Conservation (phyloP, 2,329 filamentous ascomycete genomes). For the Penicillium palitans region DNA sequence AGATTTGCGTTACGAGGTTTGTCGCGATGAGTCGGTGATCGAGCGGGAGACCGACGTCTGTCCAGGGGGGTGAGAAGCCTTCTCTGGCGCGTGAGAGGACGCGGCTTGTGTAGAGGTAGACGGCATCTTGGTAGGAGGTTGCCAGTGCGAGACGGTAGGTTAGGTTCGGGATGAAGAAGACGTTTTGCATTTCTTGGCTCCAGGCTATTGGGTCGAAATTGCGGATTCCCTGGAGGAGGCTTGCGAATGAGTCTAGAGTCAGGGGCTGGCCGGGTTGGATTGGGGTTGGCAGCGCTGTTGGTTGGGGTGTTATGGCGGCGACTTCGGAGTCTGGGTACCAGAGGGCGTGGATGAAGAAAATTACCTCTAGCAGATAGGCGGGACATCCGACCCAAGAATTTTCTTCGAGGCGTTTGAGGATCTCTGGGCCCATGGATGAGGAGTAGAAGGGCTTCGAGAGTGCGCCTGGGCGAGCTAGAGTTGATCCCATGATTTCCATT, state of each 20-base stretch:
- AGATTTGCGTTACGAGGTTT: slow-evolving; percentile 39
- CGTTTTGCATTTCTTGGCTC: slow-evolving; percentile 42
- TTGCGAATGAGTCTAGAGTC: slow-evolving; percentile 33
- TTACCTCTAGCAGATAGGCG: slow-evolving; percentile 43
- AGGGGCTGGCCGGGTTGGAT: slow-evolving; percentile 30
- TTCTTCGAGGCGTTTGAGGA: slow-evolving; percentile 42
- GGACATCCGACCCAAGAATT: slow-evolving; percentile 45
- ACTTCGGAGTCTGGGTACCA: slow-evolving; percentile 35
- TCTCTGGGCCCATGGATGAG: slow-evolving; percentile 36
- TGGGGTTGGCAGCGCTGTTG: slow-evolving; percentile 30
- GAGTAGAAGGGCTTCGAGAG: slow-evolving; percentile 43
- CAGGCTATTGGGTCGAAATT: slow-evolving; percentile 41
- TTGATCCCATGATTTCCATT: slow-evolving; percentile 46
- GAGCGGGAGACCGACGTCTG: slow-evolving; percentile 28
- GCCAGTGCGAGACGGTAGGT: slow-evolving; percentile 52
- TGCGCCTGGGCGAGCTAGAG: slow-evolving; percentile 41
- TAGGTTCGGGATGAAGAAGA: slow-evolving; percentile 49
- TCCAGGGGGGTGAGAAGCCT: slow-evolving; percentile 26
- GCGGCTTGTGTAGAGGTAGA: slow-evolving; percentile 44
- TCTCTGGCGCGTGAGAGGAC: slow-evolving; percentile 37
- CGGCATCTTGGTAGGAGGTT: slow-evolving; percentile 40
- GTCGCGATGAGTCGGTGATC: slow-evolving; percentile 34
- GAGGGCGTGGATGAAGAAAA: slow-evolving; percentile 43
- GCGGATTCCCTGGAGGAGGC: slow-evolving; percentile 40
- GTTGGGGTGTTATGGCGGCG: slow-evolving; percentile 25